Conservation (phyloP, 1,284 basidiomycete genomes). For the Phlebopus sp. region DNA sequence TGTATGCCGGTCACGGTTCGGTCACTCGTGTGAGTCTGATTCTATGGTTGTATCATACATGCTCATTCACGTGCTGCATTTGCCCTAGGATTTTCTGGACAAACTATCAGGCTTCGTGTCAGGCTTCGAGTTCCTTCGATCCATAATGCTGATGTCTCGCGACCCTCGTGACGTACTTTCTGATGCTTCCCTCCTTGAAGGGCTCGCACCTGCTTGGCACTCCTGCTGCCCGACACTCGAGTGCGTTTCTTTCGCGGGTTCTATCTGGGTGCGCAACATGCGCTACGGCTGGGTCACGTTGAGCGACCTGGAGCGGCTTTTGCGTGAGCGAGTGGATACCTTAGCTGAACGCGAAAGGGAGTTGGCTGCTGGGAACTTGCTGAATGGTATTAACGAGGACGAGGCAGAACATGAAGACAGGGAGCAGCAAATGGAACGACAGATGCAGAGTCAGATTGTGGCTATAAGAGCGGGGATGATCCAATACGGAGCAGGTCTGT, state of each 20-base stretch:
- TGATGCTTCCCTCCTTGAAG: conserved; percentile 6
- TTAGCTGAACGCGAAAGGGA: background rate
- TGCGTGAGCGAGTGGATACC: conserved; percentile 1
- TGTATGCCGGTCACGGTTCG: conserved; percentile 24
- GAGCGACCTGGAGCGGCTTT: conserved; percentile 8
- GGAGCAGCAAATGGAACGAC: background rate
- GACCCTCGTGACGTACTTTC: conserved; percentile 19
- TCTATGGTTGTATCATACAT: background rate
- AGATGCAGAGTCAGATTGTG: conserved; percentile 6
- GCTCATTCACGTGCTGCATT: background rate
- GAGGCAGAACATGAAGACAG: background rate
- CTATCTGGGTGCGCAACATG: conserved; percentile 18
- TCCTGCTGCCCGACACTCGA: conserved; percentile 20
- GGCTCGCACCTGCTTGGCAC: conserved; percentile 18
- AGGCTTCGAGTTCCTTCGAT: conserved; percentile 18
- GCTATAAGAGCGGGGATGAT: background rate
- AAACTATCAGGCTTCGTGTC: conserved; percentile 19
- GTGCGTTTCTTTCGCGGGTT: conserved; percentile 19
- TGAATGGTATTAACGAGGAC: background rate
- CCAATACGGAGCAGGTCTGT: background rate
- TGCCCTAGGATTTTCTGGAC: conserved; percentile 18
- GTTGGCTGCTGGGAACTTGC: background rate
- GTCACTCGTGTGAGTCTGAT: conserved; percentile 18
- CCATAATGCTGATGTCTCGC: conserved; percentile 23
- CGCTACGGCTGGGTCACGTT: conserved; percentile 22